phyloP scores from a whole-genome alignment of 2,329 filamentous ascomycete species.

The Hawksworthiomyces lignivorus region DNA sequence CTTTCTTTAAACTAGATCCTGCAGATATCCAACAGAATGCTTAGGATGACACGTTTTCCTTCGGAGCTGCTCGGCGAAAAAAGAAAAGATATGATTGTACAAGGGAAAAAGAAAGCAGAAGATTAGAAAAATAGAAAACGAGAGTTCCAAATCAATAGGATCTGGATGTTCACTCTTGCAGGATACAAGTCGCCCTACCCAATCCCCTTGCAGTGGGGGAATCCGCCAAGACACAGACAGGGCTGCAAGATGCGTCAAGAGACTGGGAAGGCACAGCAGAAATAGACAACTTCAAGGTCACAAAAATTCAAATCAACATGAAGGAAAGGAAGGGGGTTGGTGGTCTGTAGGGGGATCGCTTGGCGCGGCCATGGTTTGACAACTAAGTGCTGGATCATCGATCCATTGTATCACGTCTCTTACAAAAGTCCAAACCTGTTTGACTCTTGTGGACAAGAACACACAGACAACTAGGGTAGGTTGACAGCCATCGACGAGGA shows the following conservation, averaged over 20 bases:
- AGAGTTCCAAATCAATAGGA: background rate
- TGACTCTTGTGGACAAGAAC: constrained; percentile 12
- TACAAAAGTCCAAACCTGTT: constrained; percentile 22
- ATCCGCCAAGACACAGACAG: constrained; percentile 1
- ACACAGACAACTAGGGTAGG: background rate
- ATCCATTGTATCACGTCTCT: constrained; percentile 24
- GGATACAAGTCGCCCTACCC: too few relatives aligned
- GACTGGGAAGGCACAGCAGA: background rate
- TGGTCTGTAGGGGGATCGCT: constrained; percentile 1
- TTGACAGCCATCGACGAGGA: too few relatives aligned
- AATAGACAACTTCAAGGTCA: too few relatives aligned
- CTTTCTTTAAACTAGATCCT: background rate
- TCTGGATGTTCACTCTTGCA: too few relatives aligned
- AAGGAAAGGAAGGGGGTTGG: too few relatives aligned
- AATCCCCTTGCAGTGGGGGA: too few relatives aligned
- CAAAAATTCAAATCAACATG: too few relatives aligned
- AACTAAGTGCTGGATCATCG: constrained; percentile 18
- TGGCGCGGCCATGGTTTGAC: constrained; percentile 19
- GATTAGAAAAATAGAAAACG: background rate
- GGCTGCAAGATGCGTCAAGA: background rate
- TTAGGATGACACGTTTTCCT: constrained; percentile 1
- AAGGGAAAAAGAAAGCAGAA: background rate
- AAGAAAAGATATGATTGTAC: too few relatives aligned
- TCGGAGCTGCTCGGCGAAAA: constrained; percentile 1
- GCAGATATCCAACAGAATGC: constrained; percentile 3